Evolutionary conservation across 768 basidiomycete species (phyloP), one percentile per base, ranked within the genome.

Genomic region (Hygrophoropsis aurantiaca): DNA sequence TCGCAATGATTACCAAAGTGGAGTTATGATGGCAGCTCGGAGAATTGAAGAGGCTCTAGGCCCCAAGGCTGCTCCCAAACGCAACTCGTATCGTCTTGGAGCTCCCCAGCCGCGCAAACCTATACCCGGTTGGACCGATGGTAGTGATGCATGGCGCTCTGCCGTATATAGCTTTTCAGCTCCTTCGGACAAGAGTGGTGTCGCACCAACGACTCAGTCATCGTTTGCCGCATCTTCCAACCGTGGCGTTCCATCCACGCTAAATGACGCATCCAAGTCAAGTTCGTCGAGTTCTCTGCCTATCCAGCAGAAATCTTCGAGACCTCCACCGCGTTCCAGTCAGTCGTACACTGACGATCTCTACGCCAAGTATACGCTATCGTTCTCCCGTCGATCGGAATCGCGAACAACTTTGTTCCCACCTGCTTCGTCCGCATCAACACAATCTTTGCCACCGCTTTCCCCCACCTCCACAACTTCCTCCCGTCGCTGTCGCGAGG

Each of bases 81-180:
- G 73, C 49, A 58, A 59, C 5, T 49, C 51, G 1, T 59, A 66
- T 11, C 67, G 69, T 30, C 56, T 61, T 27, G 56, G 53, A 49
- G 37, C 58, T 5, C 70, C 66, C 38, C 72, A 72, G 19, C 64
- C 69, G 5, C 64, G 66, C 49, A 65, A 67, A 59, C 62, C 68
- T 15, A 74, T 85, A 24, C 80, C 82, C 0, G 85, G 85, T 11
- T 87, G 85, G 85, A 84, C 77, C 2, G 85, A 87, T 50, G 80
- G 81, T 42, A 75, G 73, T 19, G 71, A 80, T 45, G 81, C 78
- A 0, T 87, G 85, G 85, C 80, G 85, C n/a, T 69, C 81, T 1
- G 69, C 71, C 4, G 75, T 85, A 1, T 87, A 87, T 62, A 73
- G 70, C 43, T 70, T 82, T 49, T 60, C 74, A 3, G 58, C 75